Evolutionary conservation across 371 early-diverging fungal genomes (phyloP).

Genomic region (Mortierella sp.): DNA sequence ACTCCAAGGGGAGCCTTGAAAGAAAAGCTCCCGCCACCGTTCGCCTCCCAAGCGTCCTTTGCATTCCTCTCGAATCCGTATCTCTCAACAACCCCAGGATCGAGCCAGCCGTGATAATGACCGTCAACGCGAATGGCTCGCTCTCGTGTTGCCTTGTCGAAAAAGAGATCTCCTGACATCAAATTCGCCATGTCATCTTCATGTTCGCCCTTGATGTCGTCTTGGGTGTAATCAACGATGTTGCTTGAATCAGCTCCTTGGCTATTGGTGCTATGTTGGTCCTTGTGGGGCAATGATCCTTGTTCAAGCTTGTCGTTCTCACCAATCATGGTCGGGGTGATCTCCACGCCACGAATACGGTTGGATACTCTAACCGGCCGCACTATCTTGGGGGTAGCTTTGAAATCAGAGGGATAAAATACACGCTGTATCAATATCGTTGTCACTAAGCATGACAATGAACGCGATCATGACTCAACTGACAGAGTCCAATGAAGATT

Average conservation of each 20-base stretch:
- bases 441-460: background rate
- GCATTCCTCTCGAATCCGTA: constrained; percentile 73
- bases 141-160: constrained; percentile 61
- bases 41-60: constrained; percentile 80
- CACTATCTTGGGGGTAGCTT: constrained; percentile 14
- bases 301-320: constrained; percentile 25
- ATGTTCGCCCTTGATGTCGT: constrained; percentile 27
- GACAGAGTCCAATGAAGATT: background rate
- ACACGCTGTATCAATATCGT: background rate
- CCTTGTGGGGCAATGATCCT: background rate
- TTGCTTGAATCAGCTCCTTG: background rate
- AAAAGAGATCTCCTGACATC: constrained; percentile 72
- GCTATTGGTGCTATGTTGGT: background rate
- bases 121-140: constrained; percentile 73
- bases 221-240: background rate
- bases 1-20: constrained; percentile 72
- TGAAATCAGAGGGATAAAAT: background rate
- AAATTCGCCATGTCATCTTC: constrained; percentile 60
- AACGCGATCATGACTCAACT: background rate
- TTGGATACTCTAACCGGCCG: constrained; percentile 33
- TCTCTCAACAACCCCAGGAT: constrained; percentile 67
- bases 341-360: constrained; percentile 39
- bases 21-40: constrained; percentile 82
- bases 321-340: constrained; percentile 24
- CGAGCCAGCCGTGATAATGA: constrained; percentile 78